A percentile compares a stretch with the other conserved stretches of the same genome.
Evolutionary conservation across 1,139 yeast genomes (phyloP).

Genomic region (Kodamaea anthophila): DNA sequence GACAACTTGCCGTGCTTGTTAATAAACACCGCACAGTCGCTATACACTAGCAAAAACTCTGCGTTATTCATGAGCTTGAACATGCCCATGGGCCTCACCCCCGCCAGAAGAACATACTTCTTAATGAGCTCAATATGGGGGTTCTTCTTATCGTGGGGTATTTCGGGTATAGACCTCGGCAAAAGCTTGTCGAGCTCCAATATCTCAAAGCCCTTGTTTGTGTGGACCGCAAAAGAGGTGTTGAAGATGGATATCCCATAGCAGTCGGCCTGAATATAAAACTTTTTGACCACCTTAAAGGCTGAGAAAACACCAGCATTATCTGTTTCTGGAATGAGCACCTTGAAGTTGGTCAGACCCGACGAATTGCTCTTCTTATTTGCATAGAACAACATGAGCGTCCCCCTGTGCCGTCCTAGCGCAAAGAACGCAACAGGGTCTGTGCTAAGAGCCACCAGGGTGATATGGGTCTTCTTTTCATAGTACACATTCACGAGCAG

Average conservation of each 20-base stretch:
- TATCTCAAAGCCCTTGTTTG: slow-evolving; percentile 64
- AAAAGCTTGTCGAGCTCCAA: slow-evolving; percentile 54
- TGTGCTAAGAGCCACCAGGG: slow-evolving; percentile 31
- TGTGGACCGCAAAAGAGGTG: slow-evolving; percentile 59
- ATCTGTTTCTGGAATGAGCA: slow-evolving; percentile 45
- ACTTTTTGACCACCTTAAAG: slow-evolving; percentile 44
- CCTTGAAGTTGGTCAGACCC: slow-evolving; percentile 46
- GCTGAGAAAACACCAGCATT: slow-evolving; percentile 45
- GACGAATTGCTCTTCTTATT: slow-evolving; percentile 42
- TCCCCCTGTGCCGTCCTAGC: slow-evolving; percentile 56
- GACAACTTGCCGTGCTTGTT: slow-evolving; percentile 62
- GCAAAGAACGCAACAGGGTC: slow-evolving; percentile 46
- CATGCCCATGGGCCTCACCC: slow-evolving; percentile 54
- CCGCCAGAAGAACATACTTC: slow-evolving; percentile 29
- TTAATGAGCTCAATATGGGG: slow-evolving; percentile 28
- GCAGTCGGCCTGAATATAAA: slow-evolving; percentile 49
- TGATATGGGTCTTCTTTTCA: slow-evolving; percentile 25
- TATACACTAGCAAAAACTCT: slow-evolving; percentile 59
- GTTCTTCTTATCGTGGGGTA: slow-evolving; percentile 22
- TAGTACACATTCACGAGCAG: slow-evolving; percentile 35
- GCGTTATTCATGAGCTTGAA: slow-evolving; percentile 49
- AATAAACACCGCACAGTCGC: slow-evolving; percentile 65
- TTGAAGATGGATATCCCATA: slow-evolving; percentile 53
- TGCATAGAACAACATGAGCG: slow-evolving; percentile 51
- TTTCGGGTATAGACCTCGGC: slow-evolving; percentile 51